Evolutionary conservation across 768 basidiomycete species (phyloP).

Genomic region (Floccularia luteovirens): DNA sequence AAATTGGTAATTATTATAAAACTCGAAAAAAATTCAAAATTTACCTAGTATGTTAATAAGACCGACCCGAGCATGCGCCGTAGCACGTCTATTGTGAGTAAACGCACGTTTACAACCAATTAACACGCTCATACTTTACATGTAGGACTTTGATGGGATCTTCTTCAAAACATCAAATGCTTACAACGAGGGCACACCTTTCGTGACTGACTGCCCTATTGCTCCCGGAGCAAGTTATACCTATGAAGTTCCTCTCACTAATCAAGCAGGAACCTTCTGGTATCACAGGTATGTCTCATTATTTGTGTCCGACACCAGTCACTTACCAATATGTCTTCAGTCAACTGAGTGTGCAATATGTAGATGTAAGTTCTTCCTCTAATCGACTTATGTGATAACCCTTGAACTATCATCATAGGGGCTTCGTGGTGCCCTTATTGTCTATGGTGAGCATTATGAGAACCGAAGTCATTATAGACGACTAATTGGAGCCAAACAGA

Average conservation of each 20-base stretch:
- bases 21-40: background rate
- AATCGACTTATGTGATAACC: background rate
- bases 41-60: background rate
- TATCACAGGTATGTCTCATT: slow-evolving; percentile 14
- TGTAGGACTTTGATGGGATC: slow-evolving; percentile 14
- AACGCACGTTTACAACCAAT: background rate
- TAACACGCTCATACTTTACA: background rate
- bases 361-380: slow-evolving; percentile 8
- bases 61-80: slow-evolving; percentile 15
- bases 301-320: too few relatives aligned
- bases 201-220: slow-evolving; percentile 22
- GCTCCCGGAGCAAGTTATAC: slow-evolving; percentile 18
- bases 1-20: slow-evolving; percentile 5
- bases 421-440: slow-evolving; percentile 16
- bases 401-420: slow-evolving; percentile 9
- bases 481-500: slow-evolving; percentile 7
- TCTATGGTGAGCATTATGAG: slow-evolving; percentile 15
- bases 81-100: slow-evolving; percentile 12
- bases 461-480: background rate
- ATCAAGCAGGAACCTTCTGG: slow-evolving; percentile 25
- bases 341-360: slow-evolving; percentile 13
- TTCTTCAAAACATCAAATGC: slow-evolving; percentile 13
- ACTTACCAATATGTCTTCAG: slow-evolving; percentile 1
- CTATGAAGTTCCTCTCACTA: slow-evolving; percentile 16
- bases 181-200: slow-evolving; percentile 17